Base-by-base conservation (phyloP, 176 grass and related monocot species). In the Aegilops speltoides region DNA sequence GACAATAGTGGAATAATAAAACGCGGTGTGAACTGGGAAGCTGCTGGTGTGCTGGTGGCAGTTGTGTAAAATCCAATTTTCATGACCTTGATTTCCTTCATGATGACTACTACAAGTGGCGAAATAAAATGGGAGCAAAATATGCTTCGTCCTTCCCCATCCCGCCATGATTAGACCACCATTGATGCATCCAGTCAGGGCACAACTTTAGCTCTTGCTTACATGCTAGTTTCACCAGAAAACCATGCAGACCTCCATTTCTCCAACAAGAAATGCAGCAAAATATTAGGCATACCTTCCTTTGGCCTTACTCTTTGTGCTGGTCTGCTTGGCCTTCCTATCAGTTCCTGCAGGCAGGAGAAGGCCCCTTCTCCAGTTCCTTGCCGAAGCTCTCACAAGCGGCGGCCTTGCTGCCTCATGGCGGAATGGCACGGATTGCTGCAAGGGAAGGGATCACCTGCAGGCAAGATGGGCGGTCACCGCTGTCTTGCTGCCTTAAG, bases 391-490 rank as follows among this genome's bases (percentile, higher is more conserved):
- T 90, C 62, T 84, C 85, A 0, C 19, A 48, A 2, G 54, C 20
- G 25, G 66, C 0, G 68, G 79, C 46, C 87, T 92, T 3, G 1
- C 68, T 0, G 15, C 5, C 1, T 84, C 76, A 10, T 93, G 91
- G 90, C 6, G 7, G 34, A n/a, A 79, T 11, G 57, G 13, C 22
- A 68, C 26, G 0, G 75, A 85, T 19, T 93, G 91, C 68, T 93
- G 88, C 77, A 19, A 2, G 91, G 91, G 54, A 90, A 33, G 91
- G 91, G 10, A 71, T 93, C 76, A 73, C 24, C 20, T 93, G 91
- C 37, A 28, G 12, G 0, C 40, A 25, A 48, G 50, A 84, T 48
- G 4, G 4, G 2, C 4, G 0, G 56, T 93, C 28, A 40, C 2
- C 13, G 1, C 17, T 0, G 22, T 93, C 26, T 78, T 23, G 0